Evolutionary conservation across 2,329 filamentous ascomycete genomes (phyloP), one percentile per base, ranked within the genome.

Genomic region (Periconia sp.): DNA sequence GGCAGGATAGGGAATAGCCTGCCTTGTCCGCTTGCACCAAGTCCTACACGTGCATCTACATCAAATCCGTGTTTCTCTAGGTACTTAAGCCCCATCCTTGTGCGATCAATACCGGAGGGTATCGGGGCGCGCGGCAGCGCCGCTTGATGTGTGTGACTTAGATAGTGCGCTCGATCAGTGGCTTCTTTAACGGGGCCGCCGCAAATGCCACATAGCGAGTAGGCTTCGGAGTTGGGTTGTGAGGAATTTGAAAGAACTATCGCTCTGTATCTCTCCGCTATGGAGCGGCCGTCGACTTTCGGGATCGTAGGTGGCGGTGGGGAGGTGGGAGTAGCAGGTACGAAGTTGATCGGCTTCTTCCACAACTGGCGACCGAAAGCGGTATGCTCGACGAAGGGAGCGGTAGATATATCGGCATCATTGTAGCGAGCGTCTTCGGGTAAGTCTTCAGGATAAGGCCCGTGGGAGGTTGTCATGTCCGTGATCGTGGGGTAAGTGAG

Each of bases 1-100:
- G 82, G 74, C 63, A 90, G 90, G 50, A 96, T 77, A 1, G 92
- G 92, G 52, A 84, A 85, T 28, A 86, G 77, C 47, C 89, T 85
- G 3, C 92, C 92, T 58, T 78, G 72, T 1, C 87, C 85, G 2
- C 74, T 71, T 8, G 80, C 80, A 0, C 92, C 92, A 0, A 96
- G 76, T 0, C 92, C 92, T 12, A 73, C 69, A 3, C 89, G 76
- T 19, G 82, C 76, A 67, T 92, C 88, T 0, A 87, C 86, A 56
- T 92, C 85, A 83, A 87, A 92, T 19, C 88, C 88, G 45, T 87
- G 80, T 0, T 81, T 76, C 38, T 82, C 75, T 22, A 92, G 77
- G 19, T 87, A 81, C 4, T 79, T 73, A 5, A 91, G 72, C 0
- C 88, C 88, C 76, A 88, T 87, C 32, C 87, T 79, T 4, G 77